Base-by-base conservation (phyloP, 192 early-diverging fungal genomes). In the Rhizoclosmatium sp. region DNA sequence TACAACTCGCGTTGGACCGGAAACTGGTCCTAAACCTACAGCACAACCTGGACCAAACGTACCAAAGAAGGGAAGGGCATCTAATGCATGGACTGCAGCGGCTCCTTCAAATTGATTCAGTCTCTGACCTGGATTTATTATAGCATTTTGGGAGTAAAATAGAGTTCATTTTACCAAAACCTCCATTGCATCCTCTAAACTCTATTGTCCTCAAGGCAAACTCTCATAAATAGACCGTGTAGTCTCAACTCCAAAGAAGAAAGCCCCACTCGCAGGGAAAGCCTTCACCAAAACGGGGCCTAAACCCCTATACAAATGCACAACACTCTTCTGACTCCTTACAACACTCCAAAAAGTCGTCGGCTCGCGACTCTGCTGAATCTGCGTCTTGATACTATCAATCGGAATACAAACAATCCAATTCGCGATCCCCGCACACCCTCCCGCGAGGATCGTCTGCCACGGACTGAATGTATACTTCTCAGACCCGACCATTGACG, bases 371-470 rank as follows among this genome's bases (percentile, higher is more conserved):
- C 94, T 80, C 90, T 93, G 77, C 65, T 95, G 94, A 44, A 92
- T 80, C 40, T 92, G 93, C 10, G 93, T 93, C 81, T 95, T 95
- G 77, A 95, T 82, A 3, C 91, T 90, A 86, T 95, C 94, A 65
- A 93, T 88, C 14, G 94, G 94, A 76, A 95, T 93, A 59, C 92
- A 92, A 79, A 94, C 92, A 48, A 88, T 81, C 95, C 95, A 96
- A 92, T 94, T 95, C 79, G 71, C 79, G 47, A 65, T 71, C 12
- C 82, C 82, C 16, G 82, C 79, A 23, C 42, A 56, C 84, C 97
- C 97, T 82, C 97, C 97, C 56, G 97, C 95, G 48, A 95, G 88
- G 62, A 98, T 81, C 59, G 95, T 91, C 39, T 93, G 87, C 39
- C 86, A 81, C 7, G 92, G 87, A 76, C 91, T 93, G 80, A 96